phyloP scores from a whole-genome alignment of 78 protist species.

The Dictyostelium citrinum region DNA sequence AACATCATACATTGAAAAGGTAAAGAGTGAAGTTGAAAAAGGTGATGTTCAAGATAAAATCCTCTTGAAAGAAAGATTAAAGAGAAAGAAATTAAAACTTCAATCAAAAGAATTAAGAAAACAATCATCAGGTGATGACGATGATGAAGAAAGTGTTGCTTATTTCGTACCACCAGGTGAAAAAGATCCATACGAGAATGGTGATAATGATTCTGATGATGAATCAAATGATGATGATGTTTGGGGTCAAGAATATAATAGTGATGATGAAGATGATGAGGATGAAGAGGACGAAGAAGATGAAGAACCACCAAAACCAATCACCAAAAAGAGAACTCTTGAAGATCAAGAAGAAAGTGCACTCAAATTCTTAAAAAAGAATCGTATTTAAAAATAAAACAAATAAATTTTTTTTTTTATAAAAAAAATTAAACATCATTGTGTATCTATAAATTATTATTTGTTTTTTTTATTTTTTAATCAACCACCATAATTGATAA shows the following conservation, averaged over 20 bases:
- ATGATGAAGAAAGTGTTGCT: constrained; percentile 31
- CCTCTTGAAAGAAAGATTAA: neutral
- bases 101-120: neutral
- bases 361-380: constrained; percentile 21
- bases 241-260: constrained; percentile 4
- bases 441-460: neutral
- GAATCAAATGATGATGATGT: constrained; percentile 5
- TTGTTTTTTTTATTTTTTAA: too few relatives aligned
- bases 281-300: constrained; percentile 27
- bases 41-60: constrained; percentile 17
- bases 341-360: constrained; percentile 47
- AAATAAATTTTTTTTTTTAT: neutral
- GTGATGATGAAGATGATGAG: neutral
- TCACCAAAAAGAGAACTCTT: constrained; percentile 9
- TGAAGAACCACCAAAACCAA: neutral
- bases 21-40: neutral
- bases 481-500: too few relatives aligned
- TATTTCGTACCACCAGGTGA: constrained; percentile 51
- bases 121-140: neutral
- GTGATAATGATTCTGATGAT: constrained; percentile 3
- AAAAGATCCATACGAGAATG: constrained; percentile 28
- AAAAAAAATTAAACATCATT: neutral
- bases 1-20: neutral
- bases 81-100: neutral
- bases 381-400: neutral